Evolutionary conservation across 169 alveolate species (phyloP).

Genomic region (Blepharisma undulans): DNA sequence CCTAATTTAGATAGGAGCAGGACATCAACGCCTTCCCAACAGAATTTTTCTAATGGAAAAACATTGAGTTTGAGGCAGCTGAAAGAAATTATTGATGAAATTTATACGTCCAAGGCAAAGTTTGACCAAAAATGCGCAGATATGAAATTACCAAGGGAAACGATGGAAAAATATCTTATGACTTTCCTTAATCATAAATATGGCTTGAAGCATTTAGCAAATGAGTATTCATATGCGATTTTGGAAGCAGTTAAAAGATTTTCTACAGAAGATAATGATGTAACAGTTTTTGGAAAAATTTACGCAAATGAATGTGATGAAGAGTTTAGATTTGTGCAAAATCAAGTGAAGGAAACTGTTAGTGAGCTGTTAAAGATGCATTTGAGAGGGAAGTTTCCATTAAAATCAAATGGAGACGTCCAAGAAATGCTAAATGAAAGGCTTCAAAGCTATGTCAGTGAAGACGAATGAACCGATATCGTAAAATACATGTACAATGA

Average conservation of each 20-base stretch:
- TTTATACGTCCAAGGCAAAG: constrained; percentile 73
- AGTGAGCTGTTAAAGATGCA: constrained; percentile 71
- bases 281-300: constrained; percentile 87
- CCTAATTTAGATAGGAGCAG: constrained; percentile 34
- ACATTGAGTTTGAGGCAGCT: constrained; percentile 70
- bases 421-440: constrained; percentile 70
- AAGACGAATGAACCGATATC: constrained; percentile 80
- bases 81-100: constrained; percentile 85
- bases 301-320: constrained; percentile 88
- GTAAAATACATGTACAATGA: constrained; percentile 86
- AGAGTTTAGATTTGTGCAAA: constrained; percentile 80
- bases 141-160: constrained; percentile 81
- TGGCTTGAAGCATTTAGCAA: constrained; percentile 82
- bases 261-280: constrained; percentile 82
- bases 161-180: constrained; percentile 88
- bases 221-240: constrained; percentile 86
- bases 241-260: constrained; percentile 78
- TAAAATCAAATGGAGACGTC: constrained; percentile 80
- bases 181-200: constrained; percentile 85
- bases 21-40: constrained; percentile 41
- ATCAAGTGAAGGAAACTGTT: constrained; percentile 77
- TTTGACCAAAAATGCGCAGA: constrained; percentile 80
- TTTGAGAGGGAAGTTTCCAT: constrained; percentile 77
- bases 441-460: constrained; percentile 69
- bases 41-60: constrained; percentile 41